Conservation (phyloP, 768 basidiomycete species). For the Steccherinum ochraceum region DNA sequence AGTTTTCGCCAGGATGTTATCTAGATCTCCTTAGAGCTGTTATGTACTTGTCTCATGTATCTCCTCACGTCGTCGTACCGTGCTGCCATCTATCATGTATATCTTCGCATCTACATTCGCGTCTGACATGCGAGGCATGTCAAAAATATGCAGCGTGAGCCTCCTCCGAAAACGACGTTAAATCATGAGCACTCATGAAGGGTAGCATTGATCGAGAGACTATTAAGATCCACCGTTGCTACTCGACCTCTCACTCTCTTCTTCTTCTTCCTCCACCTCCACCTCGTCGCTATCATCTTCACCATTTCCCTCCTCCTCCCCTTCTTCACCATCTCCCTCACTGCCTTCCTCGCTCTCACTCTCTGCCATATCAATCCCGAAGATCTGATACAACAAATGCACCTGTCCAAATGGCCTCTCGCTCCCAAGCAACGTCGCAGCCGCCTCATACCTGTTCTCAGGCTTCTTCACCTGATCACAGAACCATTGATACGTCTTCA, state of each 20-base stretch:
- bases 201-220: no score
- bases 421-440: constrained; percentile 73
- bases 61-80: no score
- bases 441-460: constrained; percentile 88
- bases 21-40: no score
- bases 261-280: neutral
- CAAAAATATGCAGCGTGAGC: no score
- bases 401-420: constrained; percentile 81
- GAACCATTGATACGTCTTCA: constrained; percentile 60
- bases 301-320: neutral
- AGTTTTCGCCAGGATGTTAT: no score
- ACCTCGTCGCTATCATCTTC: neutral
- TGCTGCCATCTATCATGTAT: no score
- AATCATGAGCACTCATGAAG: no score
- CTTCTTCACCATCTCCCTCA: neutral
- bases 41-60: no score
- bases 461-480: constrained; percentile 73
- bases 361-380: constrained; percentile 53
- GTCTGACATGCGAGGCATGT: no score
- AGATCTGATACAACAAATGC: constrained; percentile 68
- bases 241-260: neutral
- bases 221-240: no score
- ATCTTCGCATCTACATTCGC: no score
- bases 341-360: neutral
- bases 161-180: no score